Evolutionary conservation across 2,329 filamentous ascomycete genomes (phyloP).

Genomic region (Aspergillus vadensis): DNA sequence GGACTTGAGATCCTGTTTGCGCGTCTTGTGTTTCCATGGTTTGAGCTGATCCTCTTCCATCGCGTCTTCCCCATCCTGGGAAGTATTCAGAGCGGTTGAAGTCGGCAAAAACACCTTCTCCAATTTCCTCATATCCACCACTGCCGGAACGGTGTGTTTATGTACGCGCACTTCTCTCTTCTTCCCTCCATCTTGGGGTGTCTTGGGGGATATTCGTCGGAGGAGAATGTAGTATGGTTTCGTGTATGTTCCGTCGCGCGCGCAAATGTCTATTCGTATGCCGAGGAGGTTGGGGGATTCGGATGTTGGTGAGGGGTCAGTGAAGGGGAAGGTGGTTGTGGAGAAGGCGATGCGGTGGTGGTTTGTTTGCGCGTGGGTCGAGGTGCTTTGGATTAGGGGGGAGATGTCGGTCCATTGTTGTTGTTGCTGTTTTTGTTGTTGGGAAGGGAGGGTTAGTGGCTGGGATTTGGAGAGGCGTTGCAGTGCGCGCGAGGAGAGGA

Average conservation of each 20-base stretch:
- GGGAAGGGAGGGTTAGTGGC: background rate
- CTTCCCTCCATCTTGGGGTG: conserved; percentile 12
- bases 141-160: conserved; percentile 49
- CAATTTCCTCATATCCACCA: conserved; percentile 44
- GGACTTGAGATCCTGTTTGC: conserved; percentile 39
- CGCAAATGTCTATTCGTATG: conserved; percentile 46
- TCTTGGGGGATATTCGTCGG: conserved; percentile 25
- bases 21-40: conserved; percentile 19
- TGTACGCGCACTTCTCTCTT: conserved; percentile 38
- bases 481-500: conserved; percentile 43
- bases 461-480: conserved; percentile 25
- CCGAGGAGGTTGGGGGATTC: conserved; percentile 40
- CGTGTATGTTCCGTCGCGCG: conserved; percentile 41
- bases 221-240: conserved; percentile 50
- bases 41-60: conserved; percentile 20
- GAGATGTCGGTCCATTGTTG: conserved; percentile 27
- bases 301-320: conserved; percentile 43
- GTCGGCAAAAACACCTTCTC: conserved; percentile 37
- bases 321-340: conserved; percentile 49
- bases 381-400: conserved; percentile 34
- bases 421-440: background rate
- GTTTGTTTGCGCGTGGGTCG: conserved; percentile 40
- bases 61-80: conserved; percentile 10
- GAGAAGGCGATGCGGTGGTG: conserved; percentile 49
- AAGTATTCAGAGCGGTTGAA: background rate